Evolutionary conservation across 192 early-diverging fungal species (phyloP).

Genomic region (Linnemannia elongata): DNA sequence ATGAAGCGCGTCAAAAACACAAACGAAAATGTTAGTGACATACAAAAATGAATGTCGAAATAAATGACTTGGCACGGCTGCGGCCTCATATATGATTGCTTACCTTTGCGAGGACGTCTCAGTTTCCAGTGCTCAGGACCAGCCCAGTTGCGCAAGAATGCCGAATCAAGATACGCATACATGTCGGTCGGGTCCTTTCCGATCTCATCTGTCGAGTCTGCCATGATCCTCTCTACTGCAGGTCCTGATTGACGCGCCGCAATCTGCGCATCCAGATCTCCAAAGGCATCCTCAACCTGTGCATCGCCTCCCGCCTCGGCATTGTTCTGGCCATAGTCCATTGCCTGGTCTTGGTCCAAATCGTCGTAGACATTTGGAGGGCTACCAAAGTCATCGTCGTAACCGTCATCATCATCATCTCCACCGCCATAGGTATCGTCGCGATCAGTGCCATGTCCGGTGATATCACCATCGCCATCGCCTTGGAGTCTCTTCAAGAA

Average conservation of each 20-base stretch:
- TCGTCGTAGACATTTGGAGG: constrained; percentile 31
- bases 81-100: not conserved
- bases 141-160: constrained; percentile 88
- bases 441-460: constrained; percentile 21
- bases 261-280: constrained; percentile 53
- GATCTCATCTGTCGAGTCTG: constrained; percentile 70
- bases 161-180: constrained; percentile 91
- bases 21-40: not conserved
- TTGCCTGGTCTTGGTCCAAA: constrained; percentile 59
- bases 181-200: constrained; percentile 72
- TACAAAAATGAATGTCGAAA: not conserved
- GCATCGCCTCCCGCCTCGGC: constrained; percentile 39
- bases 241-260: constrained; percentile 25
- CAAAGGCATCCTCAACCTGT: constrained; percentile 52
- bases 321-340: constrained; percentile 58
- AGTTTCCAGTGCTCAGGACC: constrained; percentile 95
- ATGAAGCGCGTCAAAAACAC: not conserved
- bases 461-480: constrained; percentile 57
- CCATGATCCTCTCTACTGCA: constrained; percentile 47
- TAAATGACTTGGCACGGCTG: not conserved
- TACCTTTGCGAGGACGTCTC: constrained; percentile 56
- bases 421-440: constrained; percentile 15
- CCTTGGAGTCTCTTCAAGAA: constrained; percentile 65
- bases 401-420: constrained; percentile 22
- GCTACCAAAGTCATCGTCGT: constrained; percentile 26